phyloP scores from a whole-genome alignment of 768 basidiomycete genomes.

The Lactarius tabidus region DNA sequence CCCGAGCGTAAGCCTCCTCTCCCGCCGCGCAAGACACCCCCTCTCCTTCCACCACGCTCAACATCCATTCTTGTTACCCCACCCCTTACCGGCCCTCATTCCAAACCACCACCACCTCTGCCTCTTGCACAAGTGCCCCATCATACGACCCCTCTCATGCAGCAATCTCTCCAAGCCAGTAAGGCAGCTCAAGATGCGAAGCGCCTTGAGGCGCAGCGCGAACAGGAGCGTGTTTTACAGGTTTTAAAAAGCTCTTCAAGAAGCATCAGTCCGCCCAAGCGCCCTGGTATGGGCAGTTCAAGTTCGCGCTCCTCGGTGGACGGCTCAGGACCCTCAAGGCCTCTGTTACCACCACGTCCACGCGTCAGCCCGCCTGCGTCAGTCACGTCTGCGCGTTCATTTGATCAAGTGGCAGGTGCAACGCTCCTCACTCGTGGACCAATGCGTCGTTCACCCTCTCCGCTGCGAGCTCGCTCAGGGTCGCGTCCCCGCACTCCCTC shows the following conservation, averaged over 20 bases:
- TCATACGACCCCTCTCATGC: slow-evolving; percentile 61
- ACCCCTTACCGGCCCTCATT: slow-evolving; percentile 10
- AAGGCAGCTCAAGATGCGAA: slow-evolving; percentile 69
- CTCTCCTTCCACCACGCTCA: slow-evolving; percentile 27
- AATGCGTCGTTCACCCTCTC: slow-evolving; percentile 13
- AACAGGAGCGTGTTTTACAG: slow-evolving; percentile 65
- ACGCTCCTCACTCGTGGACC: slow-evolving; percentile 18
- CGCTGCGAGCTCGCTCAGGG: slow-evolving; percentile 1
- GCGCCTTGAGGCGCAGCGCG: slow-evolving; percentile 61
- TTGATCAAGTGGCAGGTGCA: slow-evolving; percentile 44
- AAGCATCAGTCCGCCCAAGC: slow-evolving; percentile 2
- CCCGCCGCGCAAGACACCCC: slow-evolving; percentile 19
- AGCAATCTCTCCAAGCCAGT: slow-evolving; percentile 68
- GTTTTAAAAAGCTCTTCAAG: slow-evolving; percentile 61
- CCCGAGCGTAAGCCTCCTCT: slow-evolving; percentile 24
- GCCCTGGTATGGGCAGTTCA: slow-evolving; percentile 14
- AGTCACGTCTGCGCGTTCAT: slow-evolving; percentile 35
- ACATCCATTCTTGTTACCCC: slow-evolving; percentile 22
- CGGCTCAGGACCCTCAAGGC: slow-evolving; percentile 28
- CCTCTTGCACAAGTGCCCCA: slow-evolving; percentile 37
- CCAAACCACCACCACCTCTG: slow-evolving; percentile 25
- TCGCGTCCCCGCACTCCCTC: slow-evolving; percentile 24
- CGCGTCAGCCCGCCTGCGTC: slow-evolving; percentile 34
- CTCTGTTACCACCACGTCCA: slow-evolving; percentile 38
- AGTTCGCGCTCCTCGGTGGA: slow-evolving; percentile 24